Conservation (phyloP, 208 protist species). For the Strigomonas culicis region DNA sequence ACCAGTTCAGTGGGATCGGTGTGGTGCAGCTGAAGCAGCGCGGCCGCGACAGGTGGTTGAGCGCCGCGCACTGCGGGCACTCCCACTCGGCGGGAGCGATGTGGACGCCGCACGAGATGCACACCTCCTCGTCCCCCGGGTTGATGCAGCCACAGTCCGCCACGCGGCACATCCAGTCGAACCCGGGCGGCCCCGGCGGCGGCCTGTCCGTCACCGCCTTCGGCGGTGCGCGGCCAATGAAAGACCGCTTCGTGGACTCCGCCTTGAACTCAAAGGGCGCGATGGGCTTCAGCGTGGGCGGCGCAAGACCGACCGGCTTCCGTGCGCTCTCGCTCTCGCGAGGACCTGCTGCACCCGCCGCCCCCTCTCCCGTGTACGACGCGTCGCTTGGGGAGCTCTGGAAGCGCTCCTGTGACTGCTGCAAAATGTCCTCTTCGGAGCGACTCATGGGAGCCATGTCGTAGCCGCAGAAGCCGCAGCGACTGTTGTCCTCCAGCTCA, state of each 20-base stretch:
- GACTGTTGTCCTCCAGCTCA: conserved; percentile 82
- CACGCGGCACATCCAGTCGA: conserved; percentile 87
- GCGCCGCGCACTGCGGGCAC: conserved; percentile 69
- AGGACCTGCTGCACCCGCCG: conserved; percentile 21
- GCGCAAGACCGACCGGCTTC: conserved; percentile 1
- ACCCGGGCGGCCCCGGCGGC: conserved; percentile 58
- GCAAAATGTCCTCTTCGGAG: conserved; percentile 46
- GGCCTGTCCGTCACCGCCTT: conserved; percentile 7
- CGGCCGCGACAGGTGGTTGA: conserved; percentile 72
- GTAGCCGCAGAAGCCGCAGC: conserved; percentile 82
- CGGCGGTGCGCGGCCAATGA: not conserved
- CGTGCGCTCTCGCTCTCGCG: not conserved
- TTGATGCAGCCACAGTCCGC: conserved; percentile 60
- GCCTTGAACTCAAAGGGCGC: not conserved
- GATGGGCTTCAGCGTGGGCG: not conserved
- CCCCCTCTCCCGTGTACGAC: conserved; percentile 30
- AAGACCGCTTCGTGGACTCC: conserved; percentile 15
- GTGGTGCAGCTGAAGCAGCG: conserved; percentile 73
- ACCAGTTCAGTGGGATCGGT: conserved; percentile 72
- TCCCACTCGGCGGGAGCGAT: conserved; percentile 74
- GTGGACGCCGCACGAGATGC: conserved; percentile 50
- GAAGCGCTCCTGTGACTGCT: conserved; percentile 14
- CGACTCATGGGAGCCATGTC: conserved; percentile 77
- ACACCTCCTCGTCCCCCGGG: conserved; percentile 73
- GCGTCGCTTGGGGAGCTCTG: too few relatives aligned